A percentile compares a stretch with the other conserved stretches of the same genome.
phyloP scores from a whole-genome alignment of 2,329 filamentous ascomycete genomes.

The Venturiaceae sp. region DNA sequence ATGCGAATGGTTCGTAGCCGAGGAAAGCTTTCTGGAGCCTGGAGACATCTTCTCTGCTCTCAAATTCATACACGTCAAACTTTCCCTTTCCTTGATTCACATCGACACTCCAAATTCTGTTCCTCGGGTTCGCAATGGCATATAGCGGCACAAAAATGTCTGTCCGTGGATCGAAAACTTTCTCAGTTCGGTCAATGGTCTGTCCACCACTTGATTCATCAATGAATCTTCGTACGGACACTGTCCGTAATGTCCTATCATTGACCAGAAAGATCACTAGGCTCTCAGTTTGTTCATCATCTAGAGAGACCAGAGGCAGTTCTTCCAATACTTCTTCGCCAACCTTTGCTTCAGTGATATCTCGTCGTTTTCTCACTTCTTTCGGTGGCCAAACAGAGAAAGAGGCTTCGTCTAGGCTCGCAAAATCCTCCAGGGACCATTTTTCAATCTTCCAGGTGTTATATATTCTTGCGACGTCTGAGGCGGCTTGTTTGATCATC shows the following conservation, averaged over 20 bases:
- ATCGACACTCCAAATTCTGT: not conserved
- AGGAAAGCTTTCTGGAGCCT: not conserved
- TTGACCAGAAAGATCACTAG: slow-evolving; percentile 3
- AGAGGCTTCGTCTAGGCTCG: not conserved
- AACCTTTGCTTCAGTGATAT: not conserved
- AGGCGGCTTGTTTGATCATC: slow-evolving; percentile 14
- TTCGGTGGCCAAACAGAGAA: not conserved
- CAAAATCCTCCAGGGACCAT: not conserved
- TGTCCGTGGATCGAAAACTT: slow-evolving; percentile 13
- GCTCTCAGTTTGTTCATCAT: not conserved
- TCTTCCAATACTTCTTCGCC: slow-evolving; percentile 3
- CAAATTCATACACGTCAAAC: not conserved
- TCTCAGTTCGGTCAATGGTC: slow-evolving; percentile 9
- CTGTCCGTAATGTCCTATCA: slow-evolving; percentile 12
- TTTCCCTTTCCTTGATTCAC: not conserved
- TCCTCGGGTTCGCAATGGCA: slow-evolving; percentile 1
- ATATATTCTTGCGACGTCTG: slow-evolving; percentile 10
- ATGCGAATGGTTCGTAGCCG: not conserved
- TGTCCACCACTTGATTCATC: not conserved
- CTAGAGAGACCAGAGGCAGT: not conserved
- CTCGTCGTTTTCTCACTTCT: not conserved
- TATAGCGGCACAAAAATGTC: slow-evolving; percentile 14
- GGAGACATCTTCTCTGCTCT: not conserved
- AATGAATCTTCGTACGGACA: slow-evolving; percentile 10
- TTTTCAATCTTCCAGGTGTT: not conserved